Percentiles rank a stretch among this genome's conserved stretches.
Conservation (phyloP, 2,329 filamentous ascomycete species). For the Neonectria coccinea region DNA sequence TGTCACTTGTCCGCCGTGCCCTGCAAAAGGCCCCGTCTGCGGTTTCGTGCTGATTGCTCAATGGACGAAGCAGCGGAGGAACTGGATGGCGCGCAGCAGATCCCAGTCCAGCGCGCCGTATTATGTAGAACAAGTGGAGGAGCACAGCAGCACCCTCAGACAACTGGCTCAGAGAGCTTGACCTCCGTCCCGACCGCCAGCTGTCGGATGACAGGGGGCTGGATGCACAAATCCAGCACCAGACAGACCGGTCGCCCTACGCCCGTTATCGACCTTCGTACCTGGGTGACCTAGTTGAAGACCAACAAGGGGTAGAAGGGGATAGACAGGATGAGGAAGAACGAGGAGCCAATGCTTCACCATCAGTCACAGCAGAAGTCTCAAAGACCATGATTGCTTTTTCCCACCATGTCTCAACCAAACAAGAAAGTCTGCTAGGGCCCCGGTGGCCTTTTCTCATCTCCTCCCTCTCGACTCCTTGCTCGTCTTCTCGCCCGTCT, state of each 20-base stretch:
- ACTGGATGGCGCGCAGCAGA: conserved; percentile 35
- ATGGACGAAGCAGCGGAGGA: conserved; percentile 31
- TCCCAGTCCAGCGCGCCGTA: conserved; percentile 9
- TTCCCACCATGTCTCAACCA: background rate
- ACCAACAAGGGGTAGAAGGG: background rate
- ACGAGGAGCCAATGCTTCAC: background rate
- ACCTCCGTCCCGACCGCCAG: conserved; percentile 3
- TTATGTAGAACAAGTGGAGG: background rate
- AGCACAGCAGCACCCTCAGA: background rate
- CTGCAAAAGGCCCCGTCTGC: conserved; percentile 25
- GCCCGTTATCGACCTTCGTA: conserved; percentile 7
- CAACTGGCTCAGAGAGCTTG: background rate
- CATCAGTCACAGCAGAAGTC: background rate
- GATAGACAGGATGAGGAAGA: background rate
- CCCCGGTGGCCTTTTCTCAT: background rate
- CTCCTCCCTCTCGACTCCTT: background rate
- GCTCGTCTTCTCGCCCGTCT: background rate
- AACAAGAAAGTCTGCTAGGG: background rate
- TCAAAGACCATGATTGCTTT: background rate
- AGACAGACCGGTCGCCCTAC: background rate
- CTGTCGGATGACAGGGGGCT: conserved; percentile 8
- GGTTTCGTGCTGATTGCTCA: conserved; percentile 43
- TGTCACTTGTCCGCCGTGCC: conserved; percentile 3
- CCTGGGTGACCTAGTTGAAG: background rate
- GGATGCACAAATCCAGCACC: conserved; percentile 16